Base-by-base conservation (phyloP, 108 stramenopile genomes). In the Licmophora abbreviata region DNA sequence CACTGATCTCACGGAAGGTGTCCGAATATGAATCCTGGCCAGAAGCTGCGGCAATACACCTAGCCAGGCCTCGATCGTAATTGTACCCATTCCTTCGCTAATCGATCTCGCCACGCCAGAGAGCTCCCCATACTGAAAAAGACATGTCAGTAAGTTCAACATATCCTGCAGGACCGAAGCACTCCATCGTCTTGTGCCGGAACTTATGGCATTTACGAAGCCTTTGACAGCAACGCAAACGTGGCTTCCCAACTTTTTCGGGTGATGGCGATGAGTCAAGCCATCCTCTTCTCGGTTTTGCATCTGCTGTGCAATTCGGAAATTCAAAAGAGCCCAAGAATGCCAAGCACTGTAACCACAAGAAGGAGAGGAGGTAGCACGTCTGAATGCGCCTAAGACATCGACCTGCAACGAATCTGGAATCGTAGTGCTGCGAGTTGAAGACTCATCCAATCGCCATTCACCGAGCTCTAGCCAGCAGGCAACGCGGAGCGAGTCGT, bases 31-130 rank as follows among this genome's bases (percentile, higher is more conserved):
- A 63, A 99, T 95, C 23, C 99, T 74, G n/a, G 99, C 99, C 28
- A 99, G 87, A 6, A 99, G 73, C 65, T 99, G 99, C 5, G 99
- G 99, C 14, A 98, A 61, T 8, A 99, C 97, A 25, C 94, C 95
- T 10, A 99, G 76, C 97, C 99, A 99, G 11, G 94, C 88, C 59
- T 96, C 97, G 6, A 95, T 66, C 38, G 71, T 64, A 21, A 95
- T 85, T 6, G 60, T 51, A 51, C 54, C 71, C 8, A 96, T 62
- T 25, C 88, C 88, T 29, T 79, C 63, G 37, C 83, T 84, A 18
- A 95, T 71, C 17, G 70, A 61, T 25, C 27, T 58, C 1, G 88
- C 73, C 44, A 94, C 84, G 38, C 89, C 88, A 9, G 74, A 60
- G 32, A 75, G 65, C 7, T 81, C 77, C n/a, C 95, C 97, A 64